Conservation (phyloP, 2,329 filamentous ascomycete genomes). For the Leptosphaerulina australis region DNA sequence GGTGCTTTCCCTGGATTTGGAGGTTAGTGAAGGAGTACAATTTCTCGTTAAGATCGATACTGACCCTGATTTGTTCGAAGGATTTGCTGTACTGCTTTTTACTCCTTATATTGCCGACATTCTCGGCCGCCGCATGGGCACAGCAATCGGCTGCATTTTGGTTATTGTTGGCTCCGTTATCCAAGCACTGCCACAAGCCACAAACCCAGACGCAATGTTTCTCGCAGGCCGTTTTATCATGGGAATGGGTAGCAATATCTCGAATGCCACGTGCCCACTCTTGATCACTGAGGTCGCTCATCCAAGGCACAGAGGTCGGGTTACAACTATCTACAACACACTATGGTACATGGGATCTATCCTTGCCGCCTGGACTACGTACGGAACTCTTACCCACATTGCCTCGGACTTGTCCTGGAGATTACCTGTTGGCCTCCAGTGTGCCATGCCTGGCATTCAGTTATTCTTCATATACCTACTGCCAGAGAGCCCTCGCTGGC, state of each 20-base stretch:
- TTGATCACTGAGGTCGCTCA: constrained; percentile 64
- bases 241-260: constrained; percentile 58
- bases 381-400: constrained; percentile 20
- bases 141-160: constrained; percentile 59
- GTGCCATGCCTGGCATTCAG: constrained; percentile 64
- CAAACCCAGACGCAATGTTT: constrained; percentile 53
- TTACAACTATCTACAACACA: constrained; percentile 61
- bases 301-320: constrained; percentile 62
- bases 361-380: constrained; percentile 25
- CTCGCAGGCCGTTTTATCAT: constrained; percentile 52
- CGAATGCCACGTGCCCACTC: constrained; percentile 59
- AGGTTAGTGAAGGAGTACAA: constrained; percentile 11
- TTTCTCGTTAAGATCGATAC: neutral
- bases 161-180: constrained; percentile 58
- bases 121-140: constrained; percentile 58
- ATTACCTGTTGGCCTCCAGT: constrained; percentile 66
- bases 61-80: neutral
- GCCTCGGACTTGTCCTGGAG: constrained; percentile 55
- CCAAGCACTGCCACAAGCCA: constrained; percentile 53
- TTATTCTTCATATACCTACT: constrained; percentile 63
- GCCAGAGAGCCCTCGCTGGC: constrained; percentile 58
- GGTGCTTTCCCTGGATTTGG: constrained; percentile 56
- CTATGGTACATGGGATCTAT: constrained; percentile 40
- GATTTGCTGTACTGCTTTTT: constrained; percentile 55
- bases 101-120: constrained; percentile 41